Base-by-base conservation (phyloP, 2,329 filamentous ascomycete genomes). In the Cyphellophora europaea region DNA sequence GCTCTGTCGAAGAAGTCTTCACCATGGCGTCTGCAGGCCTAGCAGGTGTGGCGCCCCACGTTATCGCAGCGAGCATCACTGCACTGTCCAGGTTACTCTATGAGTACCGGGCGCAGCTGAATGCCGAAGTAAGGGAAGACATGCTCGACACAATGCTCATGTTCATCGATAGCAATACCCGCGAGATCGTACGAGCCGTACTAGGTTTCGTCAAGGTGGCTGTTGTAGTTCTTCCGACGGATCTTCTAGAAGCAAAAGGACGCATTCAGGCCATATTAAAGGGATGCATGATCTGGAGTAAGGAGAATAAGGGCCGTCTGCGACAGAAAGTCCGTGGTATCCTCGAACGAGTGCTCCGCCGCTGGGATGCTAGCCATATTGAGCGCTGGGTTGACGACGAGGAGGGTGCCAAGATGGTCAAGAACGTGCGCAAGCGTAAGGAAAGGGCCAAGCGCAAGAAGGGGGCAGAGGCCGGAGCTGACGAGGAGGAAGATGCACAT, bases 251-350 rank as follows among this genome's bases (percentile, higher is more conserved):
- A 21, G 79, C 85, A 4, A 29, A 34, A 13, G 8, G 8, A 25
- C 77, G 87, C 15, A 74, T 98, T 21, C 65, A 71, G 19, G 77
- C 78, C 0, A 70, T 98, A 31, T 74, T 98, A 2, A 85, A 88
- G 3, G 93, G 93, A 58, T 69, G 96, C 13, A 85, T 96, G 69
- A 77, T 88, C 27, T 98, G 91, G 89, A 88, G 83, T 55, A 86
- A 95, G 59, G 91, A 98, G 61, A 93, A 98, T 68, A 96, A 96
- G 66, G 87, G 87, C 10, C 87, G 93, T 56, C 91, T 98, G 66
- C 86, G 89, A 53, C 80, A 84, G 32, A 98, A 96, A 67, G 88
- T 98, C 49, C 96, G 95, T 75, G 88, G 95, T 54, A 96, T 98
- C 44, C 66, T 98, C 11, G 91, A 98, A 63, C 78, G 91, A 34